Evolutionary conservation across 805 yeast genomes (phyloP), one percentile per base, ranked within the genome.

Genomic region (Candida incommunis): DNA sequence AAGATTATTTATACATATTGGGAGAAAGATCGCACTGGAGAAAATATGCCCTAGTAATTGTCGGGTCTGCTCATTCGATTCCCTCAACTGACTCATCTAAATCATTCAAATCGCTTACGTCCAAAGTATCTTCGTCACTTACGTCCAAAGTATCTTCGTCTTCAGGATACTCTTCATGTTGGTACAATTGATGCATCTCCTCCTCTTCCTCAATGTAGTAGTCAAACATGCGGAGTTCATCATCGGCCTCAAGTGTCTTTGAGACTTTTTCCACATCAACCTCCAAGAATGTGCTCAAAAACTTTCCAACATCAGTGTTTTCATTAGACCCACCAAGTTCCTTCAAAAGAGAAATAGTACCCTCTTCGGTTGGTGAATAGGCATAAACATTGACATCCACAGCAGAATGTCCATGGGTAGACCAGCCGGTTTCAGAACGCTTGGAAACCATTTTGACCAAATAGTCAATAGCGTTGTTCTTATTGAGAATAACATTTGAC

Each of bases 341-440:
- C 20, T 46, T 43, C 16, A 52, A 23, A 16, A 47, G 43, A 16
- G 45, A 46, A 9, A 51, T 41, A 25, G 40, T 18, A 13, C 43
- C 25, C 24, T 77, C 68, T 4, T 63, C 54, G 42, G 68, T 80
- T 11, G 37, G 37, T 25, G 87, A 72, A 59, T 80, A 73, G 0
- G 82, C 95, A 59, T 88, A 88, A 42, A 90, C 82, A 57, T 90
- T 88, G 29, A 88, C 95, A 62, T 88, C 97, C 15, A 88, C 96
- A 0, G 95, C 96, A 20, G 94, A 80, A 62, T 88, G 97, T 24
- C 96, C 97, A 56, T 86, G 94, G 0, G 96, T 88, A 7, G 94
- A 72, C 95, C 96, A 88, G n/a, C 96, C 96, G 16, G 86, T 76
- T 61, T 82, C 82, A 0, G 96, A 86, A 51, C 95, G 75, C n/a